Conservation (phyloP, 2,329 filamentous ascomycete genomes). For the Fusarium sp. region DNA sequence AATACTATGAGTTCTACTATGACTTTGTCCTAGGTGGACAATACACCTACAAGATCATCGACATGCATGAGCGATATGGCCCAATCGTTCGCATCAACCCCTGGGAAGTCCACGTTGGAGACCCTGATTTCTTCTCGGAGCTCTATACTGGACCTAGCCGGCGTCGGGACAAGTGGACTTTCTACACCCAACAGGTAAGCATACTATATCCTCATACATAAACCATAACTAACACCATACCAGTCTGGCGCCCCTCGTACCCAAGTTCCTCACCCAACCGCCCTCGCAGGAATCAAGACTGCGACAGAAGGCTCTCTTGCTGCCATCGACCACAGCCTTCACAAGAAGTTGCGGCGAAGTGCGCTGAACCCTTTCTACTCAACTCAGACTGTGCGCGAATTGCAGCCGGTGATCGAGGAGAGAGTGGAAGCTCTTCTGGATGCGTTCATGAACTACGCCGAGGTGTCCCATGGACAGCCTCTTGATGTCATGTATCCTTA, state of each 20-base stretch:
- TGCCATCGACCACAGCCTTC: constrained; percentile 50
- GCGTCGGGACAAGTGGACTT: constrained; percentile 50
- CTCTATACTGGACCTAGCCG: constrained; percentile 50
- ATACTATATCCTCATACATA: background rate
- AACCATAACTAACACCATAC: constrained; percentile 19
- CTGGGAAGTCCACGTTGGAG: constrained; percentile 53
- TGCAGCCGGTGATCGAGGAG: constrained; percentile 53
- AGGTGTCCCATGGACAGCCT: constrained; percentile 41
- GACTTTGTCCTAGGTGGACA: constrained; percentile 55
- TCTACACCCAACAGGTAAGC: constrained; percentile 51
- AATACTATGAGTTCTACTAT: constrained; percentile 57
- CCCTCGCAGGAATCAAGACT: constrained; percentile 27
- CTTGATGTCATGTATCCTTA: constrained; percentile 53
- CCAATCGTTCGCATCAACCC: constrained; percentile 55
- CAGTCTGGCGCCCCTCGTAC: constrained; percentile 51
- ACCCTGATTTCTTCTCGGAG: constrained; percentile 54
- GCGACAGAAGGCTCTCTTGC: constrained; percentile 49
- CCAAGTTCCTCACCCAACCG: constrained; percentile 28
- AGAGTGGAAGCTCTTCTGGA: constrained; percentile 49
- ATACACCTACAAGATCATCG: constrained; percentile 55
- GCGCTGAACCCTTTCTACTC: constrained; percentile 54
- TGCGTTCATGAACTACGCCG: constrained; percentile 46
- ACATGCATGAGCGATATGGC: constrained; percentile 57
- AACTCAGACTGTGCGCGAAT: constrained; percentile 50
- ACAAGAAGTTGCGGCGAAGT: constrained; percentile 47